These are phyloP conservation scores for Didymella pomorum DNA, from an alignment of 2,329 filamentous ascomycete genomes.

Conservation along the genomic window DNA sequence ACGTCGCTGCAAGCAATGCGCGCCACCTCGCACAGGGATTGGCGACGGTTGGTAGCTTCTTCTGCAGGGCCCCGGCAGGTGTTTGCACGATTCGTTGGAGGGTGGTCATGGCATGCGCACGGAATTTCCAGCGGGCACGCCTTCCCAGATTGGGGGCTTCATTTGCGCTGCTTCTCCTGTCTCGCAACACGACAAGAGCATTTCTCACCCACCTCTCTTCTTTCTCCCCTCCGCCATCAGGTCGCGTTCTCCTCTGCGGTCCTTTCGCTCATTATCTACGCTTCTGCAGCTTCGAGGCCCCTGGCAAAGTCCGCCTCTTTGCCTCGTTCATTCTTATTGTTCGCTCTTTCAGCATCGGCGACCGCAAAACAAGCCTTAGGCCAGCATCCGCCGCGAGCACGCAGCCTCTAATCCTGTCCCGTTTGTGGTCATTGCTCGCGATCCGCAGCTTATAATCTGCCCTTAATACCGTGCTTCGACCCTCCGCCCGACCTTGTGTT, in stretches of 20 bases:
- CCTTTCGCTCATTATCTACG: conserved; percentile 49
- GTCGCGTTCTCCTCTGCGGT: conserved; percentile 44
- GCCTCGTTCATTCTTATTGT: conserved; percentile 51
- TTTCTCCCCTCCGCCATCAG: conserved; percentile 38
- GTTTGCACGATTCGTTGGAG: conserved; percentile 25
- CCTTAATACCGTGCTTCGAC: conserved; percentile 27
- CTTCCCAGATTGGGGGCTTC: conserved; percentile 39
- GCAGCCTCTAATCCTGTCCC: conserved; percentile 36
- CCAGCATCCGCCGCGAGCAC: conserved; percentile 34
- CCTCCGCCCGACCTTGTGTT: conserved; percentile 25
- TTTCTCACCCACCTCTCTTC: conserved; percentile 44
- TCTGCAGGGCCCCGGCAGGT: conserved; percentile 28
- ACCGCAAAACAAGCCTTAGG: conserved; percentile 43
- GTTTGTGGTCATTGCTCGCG: conserved; percentile 33
- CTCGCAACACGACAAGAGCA: conserved; percentile 31
- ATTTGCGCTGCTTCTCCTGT: conserved; percentile 49
- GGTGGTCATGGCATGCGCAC: conserved; percentile 33
- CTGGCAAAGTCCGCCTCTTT: conserved; percentile 44
- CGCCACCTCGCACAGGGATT: conserved; percentile 37
- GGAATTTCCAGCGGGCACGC: conserved; percentile 39
- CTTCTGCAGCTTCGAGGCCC: conserved; percentile 45
- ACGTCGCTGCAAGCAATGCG: conserved; percentile 31
- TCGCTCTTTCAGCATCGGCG: conserved; percentile 49
- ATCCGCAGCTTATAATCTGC: conserved; percentile 25
- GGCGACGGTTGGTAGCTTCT: conserved; percentile 8